Evolutionary conservation across 2,329 filamentous ascomycete species (phyloP).

Genomic region (Fusarium longipes): DNA sequence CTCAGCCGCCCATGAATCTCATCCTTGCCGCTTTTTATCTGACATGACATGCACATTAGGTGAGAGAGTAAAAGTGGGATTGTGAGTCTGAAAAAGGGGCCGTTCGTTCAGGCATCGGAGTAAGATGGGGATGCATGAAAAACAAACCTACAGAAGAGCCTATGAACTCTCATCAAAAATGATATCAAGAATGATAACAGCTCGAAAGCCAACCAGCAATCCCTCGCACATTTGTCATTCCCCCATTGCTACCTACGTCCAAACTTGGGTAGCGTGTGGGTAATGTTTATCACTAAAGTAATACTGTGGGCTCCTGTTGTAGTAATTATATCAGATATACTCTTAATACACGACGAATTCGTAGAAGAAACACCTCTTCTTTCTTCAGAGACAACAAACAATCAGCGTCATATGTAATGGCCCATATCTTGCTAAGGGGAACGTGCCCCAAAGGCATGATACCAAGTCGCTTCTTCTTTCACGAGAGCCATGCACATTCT

Average conservation of each 20-base stretch:
- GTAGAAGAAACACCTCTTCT: background rate
- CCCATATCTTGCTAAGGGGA: background rate
- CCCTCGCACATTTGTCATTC: background rate
- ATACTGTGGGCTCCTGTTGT: background rate
- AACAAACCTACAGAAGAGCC: slow-evolving; percentile 6
- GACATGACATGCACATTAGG: slow-evolving; percentile 13
- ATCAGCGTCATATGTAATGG: background rate
- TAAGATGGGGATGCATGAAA: slow-evolving; percentile 9
- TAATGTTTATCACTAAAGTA: background rate
- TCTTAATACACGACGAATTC: background rate
- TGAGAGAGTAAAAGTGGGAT: background rate
- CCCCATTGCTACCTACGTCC: background rate
- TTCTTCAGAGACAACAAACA: background rate
- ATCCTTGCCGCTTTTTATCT: background rate
- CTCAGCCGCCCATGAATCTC: slow-evolving; percentile 2
- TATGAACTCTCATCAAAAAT: background rate
- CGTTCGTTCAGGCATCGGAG: background rate
- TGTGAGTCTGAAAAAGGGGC: background rate
- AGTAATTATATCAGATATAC: background rate
- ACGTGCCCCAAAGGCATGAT: background rate
- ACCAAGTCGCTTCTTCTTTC: background rate
- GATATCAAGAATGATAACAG: slow-evolving; percentile 26
- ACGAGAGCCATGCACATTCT: background rate
- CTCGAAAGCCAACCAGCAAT: slow-evolving; percentile 12
- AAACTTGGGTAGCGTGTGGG: background rate